A percentile compares a stretch with the other conserved stretches of the same genome.
phyloP scores from a whole-genome alignment of 345 rosid species.

The Lumnitzera racemosa region DNA sequence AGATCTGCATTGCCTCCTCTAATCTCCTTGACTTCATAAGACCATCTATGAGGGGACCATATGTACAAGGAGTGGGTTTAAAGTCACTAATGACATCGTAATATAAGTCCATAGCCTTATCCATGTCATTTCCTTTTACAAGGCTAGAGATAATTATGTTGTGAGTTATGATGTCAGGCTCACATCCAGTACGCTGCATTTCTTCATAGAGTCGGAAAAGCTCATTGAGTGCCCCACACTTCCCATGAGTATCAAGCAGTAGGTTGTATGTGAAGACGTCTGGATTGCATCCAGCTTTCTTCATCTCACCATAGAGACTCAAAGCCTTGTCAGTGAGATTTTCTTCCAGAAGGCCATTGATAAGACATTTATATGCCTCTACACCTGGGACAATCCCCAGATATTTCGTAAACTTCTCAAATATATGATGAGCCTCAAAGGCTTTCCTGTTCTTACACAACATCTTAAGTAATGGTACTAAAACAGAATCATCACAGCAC shows the following conservation, averaged over 20 bases:
- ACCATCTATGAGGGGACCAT: conserved; percentile 78
- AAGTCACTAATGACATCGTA: conserved; percentile 64
- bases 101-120: conserved; percentile 61
- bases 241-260: conserved; percentile 61
- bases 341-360: conserved; percentile 57
- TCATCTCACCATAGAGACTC: conserved; percentile 46
- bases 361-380: conserved; percentile 45
- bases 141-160: conserved; percentile 71
- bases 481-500: conserved; percentile 48
- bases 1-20: conserved; percentile 57
- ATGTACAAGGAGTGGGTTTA: conserved; percentile 78
- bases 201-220: conserved; percentile 54
- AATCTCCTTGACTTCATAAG: conserved; percentile 61
- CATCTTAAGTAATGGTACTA: conserved; percentile 56
- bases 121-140: conserved; percentile 49
- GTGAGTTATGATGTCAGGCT: conserved; percentile 61
- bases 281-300: conserved; percentile 50
- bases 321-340: conserved; percentile 36
- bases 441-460: conserved; percentile 52
- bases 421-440: conserved; percentile 38
- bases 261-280: conserved; percentile 66
- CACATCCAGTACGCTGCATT: conserved; percentile 49
- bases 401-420: conserved; percentile 49
- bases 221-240: conserved; percentile 43
- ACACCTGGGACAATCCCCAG: conserved; percentile 44